A percentile compares a stretch with the other conserved stretches of the same genome.
These are phyloP conservation scores for Prototheca stagnorum DNA, from an alignment of 163 green algal species.

Conservation along the genomic window DNA sequence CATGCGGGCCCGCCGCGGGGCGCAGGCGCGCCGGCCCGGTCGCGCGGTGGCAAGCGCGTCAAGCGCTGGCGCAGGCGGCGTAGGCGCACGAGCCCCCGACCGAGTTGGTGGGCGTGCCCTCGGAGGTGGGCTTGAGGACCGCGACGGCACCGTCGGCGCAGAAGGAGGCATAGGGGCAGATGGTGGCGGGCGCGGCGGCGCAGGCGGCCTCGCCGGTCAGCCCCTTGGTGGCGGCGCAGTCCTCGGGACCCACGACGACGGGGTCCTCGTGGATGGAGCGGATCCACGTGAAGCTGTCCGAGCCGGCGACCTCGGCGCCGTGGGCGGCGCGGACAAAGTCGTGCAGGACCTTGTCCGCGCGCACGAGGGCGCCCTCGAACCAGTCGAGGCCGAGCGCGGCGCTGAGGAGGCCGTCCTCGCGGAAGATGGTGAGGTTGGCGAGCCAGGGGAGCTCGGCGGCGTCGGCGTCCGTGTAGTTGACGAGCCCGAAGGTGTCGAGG, in stretches of 20 bases:
- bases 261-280: slow-evolving; percentile 20
- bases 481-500: slow-evolving; percentile 12
- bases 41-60: too few relatives aligned
- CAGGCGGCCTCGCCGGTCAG: slow-evolving; percentile 4
- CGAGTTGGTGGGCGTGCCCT: not conserved
- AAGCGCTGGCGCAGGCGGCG: slow-evolving; percentile 4
- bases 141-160: slow-evolving; percentile 6
- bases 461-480: not conserved
- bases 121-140: slow-evolving; percentile 4
- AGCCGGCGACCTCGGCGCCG: not conserved
- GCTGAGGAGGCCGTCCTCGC: slow-evolving; percentile 21
- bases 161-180: slow-evolving; percentile 26
- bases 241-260: not conserved
- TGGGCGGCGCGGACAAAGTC: slow-evolving; percentile 14
- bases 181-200: slow-evolving; percentile 7
- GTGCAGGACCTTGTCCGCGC: slow-evolving; percentile 18
- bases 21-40: too few relatives aligned
- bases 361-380: slow-evolving; percentile 32
- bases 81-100: slow-evolving; percentile 11
- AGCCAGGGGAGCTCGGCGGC: not conserved
- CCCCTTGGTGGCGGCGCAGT: slow-evolving; percentile 6
- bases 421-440: slow-evolving; percentile 6
- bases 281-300: slow-evolving; percentile 20
- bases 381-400: slow-evolving; percentile 21
- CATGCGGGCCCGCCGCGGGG: too few relatives aligned